Percentiles rank a stretch among this genome's conserved stretches.
These are phyloP conservation scores for Mangifera indica DNA, from an alignment of 345 rosid species.

Conservation along the genomic window DNA sequence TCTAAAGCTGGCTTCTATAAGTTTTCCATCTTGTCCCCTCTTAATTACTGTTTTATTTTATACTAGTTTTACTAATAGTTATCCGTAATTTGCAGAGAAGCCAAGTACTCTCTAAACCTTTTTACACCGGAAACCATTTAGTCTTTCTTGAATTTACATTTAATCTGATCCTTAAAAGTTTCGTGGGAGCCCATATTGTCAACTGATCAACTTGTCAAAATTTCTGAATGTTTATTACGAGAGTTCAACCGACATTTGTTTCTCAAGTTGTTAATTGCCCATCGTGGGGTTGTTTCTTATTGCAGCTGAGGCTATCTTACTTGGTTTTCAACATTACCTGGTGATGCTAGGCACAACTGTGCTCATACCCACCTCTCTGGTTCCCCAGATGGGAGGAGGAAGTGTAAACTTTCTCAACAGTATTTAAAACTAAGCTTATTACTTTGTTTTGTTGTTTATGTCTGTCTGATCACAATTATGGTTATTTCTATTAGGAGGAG, in stretches of 20 bases:
- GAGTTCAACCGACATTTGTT: constrained; percentile 6
- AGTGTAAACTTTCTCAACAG: constrained; percentile 46
- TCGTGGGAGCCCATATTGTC: background rate
- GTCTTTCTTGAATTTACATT: background rate
- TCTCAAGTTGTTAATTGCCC: constrained; percentile 8
- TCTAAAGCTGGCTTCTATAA: background rate
- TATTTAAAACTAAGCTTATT: background rate
- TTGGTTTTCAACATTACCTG: constrained; percentile 93
- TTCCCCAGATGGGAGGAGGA: constrained; percentile 98
- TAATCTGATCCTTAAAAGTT: background rate
- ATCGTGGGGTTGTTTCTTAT: constrained; percentile 17
- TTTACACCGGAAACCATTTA: background rate
- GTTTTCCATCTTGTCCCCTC: background rate
- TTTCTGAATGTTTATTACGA: background rate
- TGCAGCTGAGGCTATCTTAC: constrained; percentile 91
- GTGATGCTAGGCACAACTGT: constrained; percentile 98
- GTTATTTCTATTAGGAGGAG: constrained; percentile 54
- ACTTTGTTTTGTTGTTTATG: constrained; percentile 4
- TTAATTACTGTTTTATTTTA: background rate
- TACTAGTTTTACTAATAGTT: background rate
- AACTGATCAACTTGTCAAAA: background rate
- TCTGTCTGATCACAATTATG: background rate
- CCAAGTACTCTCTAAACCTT: background rate
- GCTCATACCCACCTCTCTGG: constrained; percentile 72
- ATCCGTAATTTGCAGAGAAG: background rate